Conservation (phyloP, 768 basidiomycete species). For the Lyophyllum decastes region DNA sequence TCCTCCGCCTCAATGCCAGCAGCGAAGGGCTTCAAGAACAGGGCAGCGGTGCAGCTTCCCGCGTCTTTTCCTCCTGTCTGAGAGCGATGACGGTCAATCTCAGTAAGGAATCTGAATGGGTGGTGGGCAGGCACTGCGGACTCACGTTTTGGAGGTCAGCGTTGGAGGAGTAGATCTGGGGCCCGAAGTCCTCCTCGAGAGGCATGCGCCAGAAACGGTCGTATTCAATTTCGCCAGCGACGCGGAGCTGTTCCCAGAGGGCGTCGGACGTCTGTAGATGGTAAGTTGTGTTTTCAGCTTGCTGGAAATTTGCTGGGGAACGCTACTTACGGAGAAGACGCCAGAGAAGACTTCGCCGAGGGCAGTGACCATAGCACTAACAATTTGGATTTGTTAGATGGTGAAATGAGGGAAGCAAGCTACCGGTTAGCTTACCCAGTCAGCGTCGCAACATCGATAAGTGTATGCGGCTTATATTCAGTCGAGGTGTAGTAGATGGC, state of each 20-base stretch:
- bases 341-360: constrained; percentile 78
- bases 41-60: constrained; percentile 79
- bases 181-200: constrained; percentile 77
- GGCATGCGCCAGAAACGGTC: constrained; percentile 93
- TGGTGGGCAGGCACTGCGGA: background rate
- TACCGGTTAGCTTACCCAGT: constrained; percentile 55
- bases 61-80: constrained; percentile 74
- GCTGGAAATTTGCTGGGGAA: background rate
- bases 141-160: constrained; percentile 81
- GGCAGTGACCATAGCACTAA: constrained; percentile 70
- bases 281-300: background rate
- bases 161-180: constrained; percentile 76
- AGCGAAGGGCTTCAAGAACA: constrained; percentile 85
- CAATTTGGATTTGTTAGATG: background rate
- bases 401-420: background rate
- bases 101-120: background rate
- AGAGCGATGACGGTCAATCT: background rate
- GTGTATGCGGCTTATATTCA: constrained; percentile 75
- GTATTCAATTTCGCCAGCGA: constrained; percentile 71
- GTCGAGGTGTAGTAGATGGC: constrained; percentile 83
- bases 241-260: constrained; percentile 70
- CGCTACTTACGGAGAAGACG: constrained; percentile 67
- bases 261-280: constrained; percentile 61
- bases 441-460: constrained; percentile 87
- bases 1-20: constrained; percentile 69